These are phyloP conservation scores for Ceratocystis smalleyi DNA, from an alignment of 2,329 filamentous ascomycete species.

Conservation along the genomic window DNA sequence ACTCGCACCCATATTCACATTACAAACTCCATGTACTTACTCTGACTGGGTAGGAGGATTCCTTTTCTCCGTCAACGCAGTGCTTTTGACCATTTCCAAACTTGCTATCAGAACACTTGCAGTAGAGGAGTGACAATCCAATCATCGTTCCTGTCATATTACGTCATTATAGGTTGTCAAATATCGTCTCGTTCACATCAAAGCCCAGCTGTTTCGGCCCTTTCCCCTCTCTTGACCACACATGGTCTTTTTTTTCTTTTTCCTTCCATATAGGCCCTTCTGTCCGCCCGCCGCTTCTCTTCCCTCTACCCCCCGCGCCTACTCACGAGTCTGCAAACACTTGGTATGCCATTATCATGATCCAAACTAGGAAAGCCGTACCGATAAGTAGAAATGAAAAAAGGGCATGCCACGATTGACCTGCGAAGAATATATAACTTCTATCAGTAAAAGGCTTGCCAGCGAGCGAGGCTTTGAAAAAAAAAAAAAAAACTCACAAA, in stretches of 20 bases:
- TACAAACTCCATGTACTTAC: no score
- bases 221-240: background rate
- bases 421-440: slow-evolving; percentile 22
- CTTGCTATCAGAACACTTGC: no score
- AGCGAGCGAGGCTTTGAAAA: no score
- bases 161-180: no score
- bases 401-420: slow-evolving; percentile 48
- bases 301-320: background rate
- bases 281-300: no score
- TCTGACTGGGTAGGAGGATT: no score
- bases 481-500: slow-evolving; percentile 34
- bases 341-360: slow-evolving; percentile 52
- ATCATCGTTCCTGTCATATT: no score
- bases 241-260: background rate
- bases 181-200: background rate
- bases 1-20: no score
- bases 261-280: background rate
- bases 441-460: no score
- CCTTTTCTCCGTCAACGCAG: no score
- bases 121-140: no score
- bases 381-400: slow-evolving; percentile 49
- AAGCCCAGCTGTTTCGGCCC: background rate
- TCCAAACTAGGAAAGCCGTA: slow-evolving; percentile 47
- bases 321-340: slow-evolving; percentile 37
- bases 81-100: no score